Evolutionary conservation across 106 monocot genomes (phyloP), one percentile per base, ranked within the genome.

Genomic region (Hemerocallis citrina): DNA sequence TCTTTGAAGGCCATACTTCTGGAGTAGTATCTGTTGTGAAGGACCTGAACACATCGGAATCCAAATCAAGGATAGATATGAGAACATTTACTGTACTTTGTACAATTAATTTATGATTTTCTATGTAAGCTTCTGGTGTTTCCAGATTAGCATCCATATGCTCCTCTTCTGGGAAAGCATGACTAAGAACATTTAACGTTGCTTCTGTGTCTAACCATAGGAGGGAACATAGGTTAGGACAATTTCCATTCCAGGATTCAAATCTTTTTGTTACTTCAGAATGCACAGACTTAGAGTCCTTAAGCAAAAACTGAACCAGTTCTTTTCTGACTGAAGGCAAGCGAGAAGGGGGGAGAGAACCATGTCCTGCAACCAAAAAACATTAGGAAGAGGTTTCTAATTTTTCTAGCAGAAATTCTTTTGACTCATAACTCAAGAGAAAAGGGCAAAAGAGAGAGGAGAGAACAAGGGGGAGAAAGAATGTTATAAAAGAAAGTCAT

Each of bases 201-300:
- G 91, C 84, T 70, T 87, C 96, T 49, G 81, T 72, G 44, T 88
- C 91, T 49, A 91, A 72, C 72, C 71, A 84, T 29, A 98, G 66
- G 9, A 98, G 75, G 75, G 82, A 71, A 32, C 79, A 92, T 33
- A 98, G 64, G 33, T 98, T 92, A 63, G 87, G 81, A 64, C 79
- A 88, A 59, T 48, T 61, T 47, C 65, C 80, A 73, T 70, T 70
- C 22, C 67, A 82, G 22, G 85, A 72, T 50, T 69, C 83, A 47
- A 92, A 74, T 44, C 36, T 77, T 72, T 71, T 72, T 27, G 66
- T 52, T 10, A 79, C 67, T 76, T 63, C 45, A 68, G 85, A 79
- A 51, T 62, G 38, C 10, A 64, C 70, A 42, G 66, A 33, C 40
- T 71, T 77, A 39, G 96, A 90, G 61, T 96, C 81, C 60, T 96